Base-by-base conservation (phyloP, 305 asterid genomes). In the Vinca major region DNA sequence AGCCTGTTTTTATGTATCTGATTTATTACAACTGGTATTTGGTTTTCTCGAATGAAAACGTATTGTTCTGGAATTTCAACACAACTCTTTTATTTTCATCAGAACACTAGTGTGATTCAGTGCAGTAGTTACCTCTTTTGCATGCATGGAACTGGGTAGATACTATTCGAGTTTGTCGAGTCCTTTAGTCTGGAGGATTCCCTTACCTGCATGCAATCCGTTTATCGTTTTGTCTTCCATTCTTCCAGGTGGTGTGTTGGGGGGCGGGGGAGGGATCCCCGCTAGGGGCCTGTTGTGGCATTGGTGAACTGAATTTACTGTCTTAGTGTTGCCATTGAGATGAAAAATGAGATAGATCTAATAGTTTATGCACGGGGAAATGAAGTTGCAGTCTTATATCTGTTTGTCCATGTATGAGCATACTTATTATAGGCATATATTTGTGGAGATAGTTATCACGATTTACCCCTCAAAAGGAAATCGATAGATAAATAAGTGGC, bases 81-180 rank as follows among this genome's bases (percentile, higher is more conserved):
- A 0, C n/a, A 45, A 10, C 39, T 19, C 19, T 63, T 19, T 26
- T 7, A 11, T 20, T 21, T 63, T 44, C 26, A 20, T 45, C 12
- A 37, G 19, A 63, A 3, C 9, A 13, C 33, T 9, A 19, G 17
- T 63, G 36, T 62, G 51, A 19, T 44, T 64, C 2, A n/a, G 17
- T 45, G 55, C 16, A 45, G 16, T 63, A 6, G 33, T 26, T 26
- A 26, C 33, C 33, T 1, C 33, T 26, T 26, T 5, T 61, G 45
- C 43, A 48, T 16, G 68, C 68, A 64, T 64, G 20, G 21, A 47
- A 64, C 67, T 47, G 53, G 48, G 3, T 37, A 21, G 40, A 62
- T 3, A 33, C 26, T 5, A 4, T 44, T 7, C 43, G 36, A 17
- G 8, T 63, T 26, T 21, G n/a, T 47, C 4, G 3, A 13, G 20